Evolutionary conservation across 169 alveolate species (phyloP), one percentile per base, ranked within the genome.

Genomic region (Plasmodium coatneyi): DNA sequence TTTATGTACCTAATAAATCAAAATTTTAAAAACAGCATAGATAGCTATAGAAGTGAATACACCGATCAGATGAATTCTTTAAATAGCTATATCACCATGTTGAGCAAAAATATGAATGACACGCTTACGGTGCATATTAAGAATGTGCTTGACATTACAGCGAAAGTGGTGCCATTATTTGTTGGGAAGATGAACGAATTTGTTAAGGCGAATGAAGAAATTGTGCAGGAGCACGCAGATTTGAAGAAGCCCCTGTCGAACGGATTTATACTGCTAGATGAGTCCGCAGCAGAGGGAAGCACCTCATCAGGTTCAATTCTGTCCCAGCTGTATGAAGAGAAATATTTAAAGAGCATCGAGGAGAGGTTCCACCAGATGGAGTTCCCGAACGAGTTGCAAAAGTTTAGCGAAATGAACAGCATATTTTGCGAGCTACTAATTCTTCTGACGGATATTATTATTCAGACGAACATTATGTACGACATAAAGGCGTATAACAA

Each of bases 401-500:
- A 12, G 60, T 56, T 79, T 25, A 91, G 78, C 52, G 80, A 91
- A 43, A n/a, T 91, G 52, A 71, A 52, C 30, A 71, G 14, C 25
- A 43, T 54, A 71, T 91, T 80, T 81, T 80, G 36, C 41, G 81
- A 80, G 19, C 12, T 91, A 52, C 25, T 71, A 34, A 49, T 80
- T 43, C 41, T 91, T 12, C 39, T 91, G 28, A 91, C 95, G 9
- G 95, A 91, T 71, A 91, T 91, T 3, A 80, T 43, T 32, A n/a
- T 91, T 9, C 92, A 81, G 49, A 80, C 76, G 70, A 91, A 91
- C 84, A 91, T 91, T 10, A 41, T 91, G 92, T 80, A 91, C 66
- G 95, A 91, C 60, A 91, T 91, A 91, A 71, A 82, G 41, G 82
- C 92, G 5, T 91, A 91, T 80, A 91, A 91, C 30, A 82, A 80